Conservation (phyloP, 2,329 filamentous ascomycete genomes). For the Hypoxylon sp. region DNA sequence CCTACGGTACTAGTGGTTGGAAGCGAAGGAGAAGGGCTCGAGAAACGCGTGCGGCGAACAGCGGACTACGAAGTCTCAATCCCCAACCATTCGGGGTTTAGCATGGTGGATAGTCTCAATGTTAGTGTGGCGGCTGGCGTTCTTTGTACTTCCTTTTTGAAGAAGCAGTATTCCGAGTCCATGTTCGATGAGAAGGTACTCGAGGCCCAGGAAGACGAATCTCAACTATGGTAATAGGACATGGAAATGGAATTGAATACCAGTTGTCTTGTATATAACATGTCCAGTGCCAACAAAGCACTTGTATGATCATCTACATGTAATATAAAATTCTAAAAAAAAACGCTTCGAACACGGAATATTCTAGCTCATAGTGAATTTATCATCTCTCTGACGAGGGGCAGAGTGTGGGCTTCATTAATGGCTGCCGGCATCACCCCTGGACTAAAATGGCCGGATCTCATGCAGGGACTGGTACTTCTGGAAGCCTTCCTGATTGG, state of each 20-base stretch:
- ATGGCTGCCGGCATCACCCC: background rate
- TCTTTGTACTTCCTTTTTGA: slow-evolving; percentile 76
- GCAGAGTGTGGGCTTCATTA: background rate
- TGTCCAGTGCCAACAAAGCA: slow-evolving; percentile 9
- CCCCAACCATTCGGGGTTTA: slow-evolving; percentile 63
- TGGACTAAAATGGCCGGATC: slow-evolving; percentile 16
- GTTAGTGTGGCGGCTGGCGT: slow-evolving; percentile 89
- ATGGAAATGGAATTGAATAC: slow-evolving; percentile 29
- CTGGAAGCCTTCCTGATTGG: slow-evolving; percentile 27
- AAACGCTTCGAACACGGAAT: background rate
- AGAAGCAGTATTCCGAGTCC: slow-evolving; percentile 48
- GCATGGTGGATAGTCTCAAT: slow-evolving; percentile 87
- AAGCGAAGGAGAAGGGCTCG: slow-evolving; percentile 81
- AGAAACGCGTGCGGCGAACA: slow-evolving; percentile 70
- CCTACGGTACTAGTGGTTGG: slow-evolving; percentile 87
- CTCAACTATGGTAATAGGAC: slow-evolving; percentile 40
- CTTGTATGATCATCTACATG: slow-evolving; percentile 21
- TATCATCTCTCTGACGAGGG: too few relatives aligned
- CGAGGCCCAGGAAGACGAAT: slow-evolving; percentile 36
- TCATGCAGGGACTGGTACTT: slow-evolving; percentile 32
- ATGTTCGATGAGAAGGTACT: slow-evolving; percentile 42
- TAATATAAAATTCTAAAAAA: slow-evolving; percentile 23
- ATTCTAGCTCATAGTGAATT: background rate
- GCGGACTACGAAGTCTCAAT: slow-evolving; percentile 78
- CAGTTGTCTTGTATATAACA: slow-evolving; percentile 6